phyloP scores from a whole-genome alignment of 2,329 filamentous ascomycete genomes.

The Aspergillus sp. region DNA sequence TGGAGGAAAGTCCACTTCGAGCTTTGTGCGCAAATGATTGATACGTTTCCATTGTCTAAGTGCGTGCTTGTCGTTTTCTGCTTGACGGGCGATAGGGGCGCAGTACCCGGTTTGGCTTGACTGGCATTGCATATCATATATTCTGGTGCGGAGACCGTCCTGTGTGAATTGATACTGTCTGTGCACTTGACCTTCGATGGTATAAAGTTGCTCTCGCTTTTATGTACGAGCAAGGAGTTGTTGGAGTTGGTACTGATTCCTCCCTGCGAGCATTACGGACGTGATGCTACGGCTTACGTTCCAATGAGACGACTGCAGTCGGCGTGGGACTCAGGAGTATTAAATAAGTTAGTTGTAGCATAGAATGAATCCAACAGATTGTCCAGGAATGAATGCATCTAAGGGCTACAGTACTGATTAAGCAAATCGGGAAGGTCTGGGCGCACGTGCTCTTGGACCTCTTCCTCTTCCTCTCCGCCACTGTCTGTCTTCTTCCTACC shows the following conservation, averaged over 20 bases:
- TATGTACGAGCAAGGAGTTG: too few relatives aligned
- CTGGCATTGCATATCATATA: too few relatives aligned
- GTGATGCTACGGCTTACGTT: too few relatives aligned
- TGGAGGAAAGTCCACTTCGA: constrained; percentile 18
- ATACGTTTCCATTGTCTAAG: not conserved
- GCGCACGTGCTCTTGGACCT: constrained; percentile 12
- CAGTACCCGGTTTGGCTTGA: too few relatives aligned
- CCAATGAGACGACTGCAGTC: not conserved
- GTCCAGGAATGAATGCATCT: not conserved
- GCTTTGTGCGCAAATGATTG: constrained; percentile 27
- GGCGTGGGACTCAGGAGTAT: not conserved
- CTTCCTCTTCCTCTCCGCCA: not conserved
- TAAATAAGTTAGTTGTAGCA: too few relatives aligned
- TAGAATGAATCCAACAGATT: too few relatives aligned
- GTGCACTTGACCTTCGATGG: not conserved
- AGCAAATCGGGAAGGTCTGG: constrained; percentile 1
- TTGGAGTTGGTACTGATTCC: too few relatives aligned
- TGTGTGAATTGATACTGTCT: not conserved
- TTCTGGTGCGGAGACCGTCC: too few relatives aligned
- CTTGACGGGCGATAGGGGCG: not conserved
- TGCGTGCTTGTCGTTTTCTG: not conserved
- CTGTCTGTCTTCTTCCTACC: constrained; percentile 1
- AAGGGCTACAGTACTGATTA: too few relatives aligned
- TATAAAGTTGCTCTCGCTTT: too few relatives aligned
- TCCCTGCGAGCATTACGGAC: too few relatives aligned